Percentiles rank a stretch among this genome's conserved stretches.
Conservation (phyloP, 768 basidiomycete species). For the Krasilnikovozyma curviuscula region DNA sequence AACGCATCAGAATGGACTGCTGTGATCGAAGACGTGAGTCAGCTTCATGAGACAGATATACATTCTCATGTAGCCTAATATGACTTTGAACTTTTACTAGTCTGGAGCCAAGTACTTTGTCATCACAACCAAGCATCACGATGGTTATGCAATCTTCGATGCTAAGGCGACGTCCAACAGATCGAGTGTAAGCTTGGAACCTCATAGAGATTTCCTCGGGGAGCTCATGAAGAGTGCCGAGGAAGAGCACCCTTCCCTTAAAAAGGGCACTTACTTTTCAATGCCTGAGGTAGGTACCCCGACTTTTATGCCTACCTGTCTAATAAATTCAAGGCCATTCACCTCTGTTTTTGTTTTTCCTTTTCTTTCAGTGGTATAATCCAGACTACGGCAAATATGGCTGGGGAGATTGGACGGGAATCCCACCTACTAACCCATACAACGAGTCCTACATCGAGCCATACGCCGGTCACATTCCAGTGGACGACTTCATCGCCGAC, state of each 20-base stretch:
- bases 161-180: conserved; percentile 37
- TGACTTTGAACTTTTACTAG: background rate
- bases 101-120: conserved; percentile 44
- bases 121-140: conserved; percentile 40
- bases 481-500: conserved; percentile 37
- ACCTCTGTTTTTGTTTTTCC: background rate
- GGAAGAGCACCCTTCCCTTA: background rate
- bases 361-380: conserved; percentile 37
- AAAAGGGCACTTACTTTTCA: conserved; percentile 37
- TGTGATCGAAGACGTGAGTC: conserved; percentile 29
- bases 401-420: conserved; percentile 30
- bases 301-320: background rate
- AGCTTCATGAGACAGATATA: too few relatives aligned
- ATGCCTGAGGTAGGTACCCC: conserved; percentile 36
- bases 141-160: conserved; percentile 41
- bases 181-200: conserved; percentile 34
- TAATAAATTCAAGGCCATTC: background rate
- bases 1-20: conserved; percentile 39
- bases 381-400: conserved; percentile 29
- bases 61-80: too few relatives aligned
- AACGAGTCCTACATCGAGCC: conserved; percentile 32
- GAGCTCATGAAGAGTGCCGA: conserved; percentile 25
- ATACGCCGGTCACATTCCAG: conserved; percentile 36
- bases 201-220: conserved; percentile 35
- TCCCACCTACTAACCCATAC: background rate